Base-by-base conservation (phyloP, 177 flowering plant genomes). In the Tripterygium wilfordii region DNA sequence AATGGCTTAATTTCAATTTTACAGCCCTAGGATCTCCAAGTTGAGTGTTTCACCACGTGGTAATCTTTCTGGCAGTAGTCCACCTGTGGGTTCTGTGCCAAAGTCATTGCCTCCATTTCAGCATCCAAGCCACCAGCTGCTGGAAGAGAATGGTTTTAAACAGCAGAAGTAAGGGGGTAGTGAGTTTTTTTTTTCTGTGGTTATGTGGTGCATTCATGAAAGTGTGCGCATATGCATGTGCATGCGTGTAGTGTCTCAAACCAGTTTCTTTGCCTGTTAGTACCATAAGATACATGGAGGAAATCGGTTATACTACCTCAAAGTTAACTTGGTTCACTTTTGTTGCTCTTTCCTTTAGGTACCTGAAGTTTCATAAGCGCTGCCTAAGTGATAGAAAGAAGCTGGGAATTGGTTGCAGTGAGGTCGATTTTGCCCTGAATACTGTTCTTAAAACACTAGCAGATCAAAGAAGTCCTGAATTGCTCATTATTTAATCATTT, bases 111-210 rank as follows among this genome's bases (percentile, higher is more conserved):
- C 94, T 38, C 82, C 88, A 26, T 92, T 88, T 72, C 98, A 88
- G 69, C 98, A 92, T 64, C 94, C 98, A 47, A 92, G 98, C 64
- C 98, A 92, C 67, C 88, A 79, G 58, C 84, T 92, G 51, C 62
- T 92, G 35, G 94, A 88, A 68, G 96, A 86, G 68, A 92, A 88
- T 66, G 96, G 96, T 50, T 92, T 86, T 65, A 82, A 58, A 60
- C 96, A 88, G 66, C 96, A 92, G 53, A 81, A 74, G 98, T 92
- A 76, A 77, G 84, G 32, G 28, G 5, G 43, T 44, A 32, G 16
- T n/a, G n/a, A n/a, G n/a, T n/a, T n/a, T n/a, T n/a, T n/a, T n/a
- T n/a, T 45, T n/a, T n/a, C n/a, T n/a, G n/a, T n/a, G n/a, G n/a
- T n/a, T n/a, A n/a, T n/a, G n/a, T n/a, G n/a, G n/a, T n/a, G n/a